Base-by-base conservation (phyloP, 2,329 filamentous ascomycete genomes). In the Pseudocercospora fijiensis region DNA sequence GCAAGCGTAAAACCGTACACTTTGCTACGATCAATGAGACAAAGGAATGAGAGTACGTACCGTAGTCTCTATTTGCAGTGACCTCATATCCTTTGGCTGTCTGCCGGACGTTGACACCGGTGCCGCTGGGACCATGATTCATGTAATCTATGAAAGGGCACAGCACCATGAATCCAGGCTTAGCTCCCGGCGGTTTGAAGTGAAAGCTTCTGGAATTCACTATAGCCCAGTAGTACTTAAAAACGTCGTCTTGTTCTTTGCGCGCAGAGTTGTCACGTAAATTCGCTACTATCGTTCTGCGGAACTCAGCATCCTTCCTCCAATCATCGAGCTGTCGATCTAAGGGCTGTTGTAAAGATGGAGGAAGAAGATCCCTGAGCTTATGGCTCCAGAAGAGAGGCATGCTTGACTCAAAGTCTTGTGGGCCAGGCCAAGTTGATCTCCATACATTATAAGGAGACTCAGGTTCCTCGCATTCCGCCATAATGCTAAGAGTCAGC, bases 71-170 rank as follows among this genome's bases (percentile, higher is more conserved):
- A 53, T 81, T 77, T 2, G 86, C 82, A 18, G 77, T 81, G 53
- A 90, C 80, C 24, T 79, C 81, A 76, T 86, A 90, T 5, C 82
- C 82, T 0, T 76, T 74, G 0, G 75, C 66, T 52, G 82, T 78
- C 69, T 84, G 85, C 2, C 79, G 72, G 0, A 86, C 85, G 13
- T 79, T 75, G n/a, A 75, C 86, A 88, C 67, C 68, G 13, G 72
- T 68, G 26, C 78, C 77, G 13, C 76, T 71, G 0, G 75, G 71
- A 45, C 71, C 76, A 66, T 86, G 84, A 67, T 86, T 92, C 80
- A 92, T 88, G 61, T 90, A 85, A 74, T 92, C 90, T 1, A 88
- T 86, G 37, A 90, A 87, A 0, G 90, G 90, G 75, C 88, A 88
- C 68, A 91, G 82, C 9, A 85, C 85, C 80, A 91, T 85, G 71